phyloP scores from a whole-genome alignment of 2,329 filamentous ascomycete species.

The Ceratocystis harringtonii region DNA sequence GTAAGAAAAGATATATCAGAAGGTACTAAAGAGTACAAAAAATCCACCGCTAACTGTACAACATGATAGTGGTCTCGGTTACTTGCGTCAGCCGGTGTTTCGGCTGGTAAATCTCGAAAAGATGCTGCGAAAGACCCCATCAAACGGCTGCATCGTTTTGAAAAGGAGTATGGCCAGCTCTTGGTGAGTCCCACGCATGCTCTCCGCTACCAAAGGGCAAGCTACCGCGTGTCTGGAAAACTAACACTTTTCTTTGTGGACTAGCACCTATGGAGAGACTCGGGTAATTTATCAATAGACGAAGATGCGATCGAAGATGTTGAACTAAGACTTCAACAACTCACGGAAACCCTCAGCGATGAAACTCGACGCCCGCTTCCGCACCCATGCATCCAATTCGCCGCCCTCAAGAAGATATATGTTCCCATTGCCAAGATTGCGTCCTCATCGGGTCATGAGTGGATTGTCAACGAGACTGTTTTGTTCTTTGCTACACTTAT shows the following conservation, averaged over 20 bases:
- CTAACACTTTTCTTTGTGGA: conserved; percentile 1
- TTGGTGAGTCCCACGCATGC: conserved; percentile 31
- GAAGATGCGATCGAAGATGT: conserved; percentile 47
- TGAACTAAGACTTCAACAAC: conserved; percentile 46
- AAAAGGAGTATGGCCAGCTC: conserved; percentile 49
- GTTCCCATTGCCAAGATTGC: conserved; percentile 81
- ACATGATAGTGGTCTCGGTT: conserved; percentile 47
- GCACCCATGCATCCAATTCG: conserved; percentile 82
- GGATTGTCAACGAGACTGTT: conserved; percentile 71
- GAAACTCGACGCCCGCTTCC: conserved; percentile 78
- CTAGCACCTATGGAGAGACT: conserved; percentile 40
- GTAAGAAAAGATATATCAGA: conserved; percentile 2
- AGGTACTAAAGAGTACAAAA: neutral
- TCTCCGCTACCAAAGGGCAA: neutral
- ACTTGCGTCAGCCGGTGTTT: conserved; percentile 46
- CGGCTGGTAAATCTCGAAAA: conserved; percentile 39
- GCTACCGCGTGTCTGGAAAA: neutral
- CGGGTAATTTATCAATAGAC: conserved; percentile 44
- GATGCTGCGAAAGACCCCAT: conserved; percentile 48
- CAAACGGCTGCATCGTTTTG: conserved; percentile 49
- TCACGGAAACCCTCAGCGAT: conserved; percentile 64
- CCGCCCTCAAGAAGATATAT: conserved; percentile 75
- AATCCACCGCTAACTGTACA: neutral
- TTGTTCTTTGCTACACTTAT: conserved; percentile 81
- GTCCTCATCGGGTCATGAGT: conserved; percentile 67